Percentiles rank a stretch among this genome's conserved stretches.
These are phyloP conservation scores for Ganoderma lucidum DNA, from an alignment of 1,284 basidiomycete species.

Conservation along the genomic window DNA sequence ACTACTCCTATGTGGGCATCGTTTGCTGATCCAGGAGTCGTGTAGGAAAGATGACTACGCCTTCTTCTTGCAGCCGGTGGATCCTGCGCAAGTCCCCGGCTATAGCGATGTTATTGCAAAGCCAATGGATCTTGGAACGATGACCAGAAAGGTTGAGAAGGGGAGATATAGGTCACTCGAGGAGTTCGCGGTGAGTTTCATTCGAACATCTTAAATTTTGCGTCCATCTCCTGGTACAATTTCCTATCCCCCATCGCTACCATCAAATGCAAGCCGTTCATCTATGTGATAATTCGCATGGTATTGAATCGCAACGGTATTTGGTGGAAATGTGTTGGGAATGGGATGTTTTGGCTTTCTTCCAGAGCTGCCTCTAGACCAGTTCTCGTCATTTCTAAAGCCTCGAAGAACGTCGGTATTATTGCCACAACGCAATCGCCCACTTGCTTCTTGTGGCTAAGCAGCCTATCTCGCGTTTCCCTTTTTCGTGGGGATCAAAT, in stretches of 20 bases:
- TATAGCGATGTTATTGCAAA: slow-evolving; percentile 73
- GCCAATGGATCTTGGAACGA: slow-evolving; percentile 88
- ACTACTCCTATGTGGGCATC: neutral
- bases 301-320: no score
- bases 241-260: neutral
- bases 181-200: slow-evolving; percentile 70
- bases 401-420: no score
- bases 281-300: no score
- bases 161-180: slow-evolving; percentile 78
- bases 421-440: no score
- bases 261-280: neutral
- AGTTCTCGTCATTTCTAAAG: neutral
- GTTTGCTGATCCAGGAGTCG: neutral
- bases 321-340: neutral
- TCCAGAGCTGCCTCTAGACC: no score
- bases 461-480: neutral
- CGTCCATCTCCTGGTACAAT: neutral
- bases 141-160: slow-evolving; percentile 68
- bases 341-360: neutral
- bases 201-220: neutral
- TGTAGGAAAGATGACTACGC: slow-evolving; percentile 86
- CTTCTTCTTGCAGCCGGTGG: slow-evolving; percentile 81
- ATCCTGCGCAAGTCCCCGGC: slow-evolving; percentile 68
- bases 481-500: neutral
- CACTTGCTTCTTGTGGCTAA: neutral